Evolutionary conservation across 1,139 yeast species (phyloP).

Genomic region (Debaryomyces sp.): DNA sequence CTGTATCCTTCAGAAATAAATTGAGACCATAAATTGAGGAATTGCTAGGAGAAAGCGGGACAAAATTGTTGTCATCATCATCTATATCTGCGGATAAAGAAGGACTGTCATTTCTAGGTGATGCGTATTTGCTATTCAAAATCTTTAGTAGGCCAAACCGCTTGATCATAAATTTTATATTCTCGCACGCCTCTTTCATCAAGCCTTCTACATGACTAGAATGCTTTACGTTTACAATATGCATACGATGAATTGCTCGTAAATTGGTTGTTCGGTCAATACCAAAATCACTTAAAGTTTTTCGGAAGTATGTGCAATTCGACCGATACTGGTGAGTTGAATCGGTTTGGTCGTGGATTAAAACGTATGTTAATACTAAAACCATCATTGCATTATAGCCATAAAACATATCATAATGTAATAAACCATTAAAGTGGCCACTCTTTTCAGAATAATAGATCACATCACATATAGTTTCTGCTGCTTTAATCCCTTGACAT

Average conservation of each 20-base stretch:
- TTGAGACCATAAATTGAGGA: not conserved
- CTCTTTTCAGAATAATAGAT: slow-evolving; percentile 27
- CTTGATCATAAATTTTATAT: not conserved
- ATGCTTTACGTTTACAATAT: not conserved
- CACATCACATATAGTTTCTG: slow-evolving; percentile 34
- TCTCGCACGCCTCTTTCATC: not conserved
- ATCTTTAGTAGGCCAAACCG: not conserved
- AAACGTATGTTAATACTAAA: slow-evolving; percentile 36
- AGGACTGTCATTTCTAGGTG: not conserved
- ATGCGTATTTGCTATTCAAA: not conserved
- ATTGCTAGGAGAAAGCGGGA: not conserved
- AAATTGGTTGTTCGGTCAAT: slow-evolving; percentile 29
- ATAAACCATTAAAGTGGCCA: slow-evolving; percentile 39
- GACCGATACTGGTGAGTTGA: not conserved
- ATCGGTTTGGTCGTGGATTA: slow-evolving; percentile 25
- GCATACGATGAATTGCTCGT: slow-evolving; percentile 31
- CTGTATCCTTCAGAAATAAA: not conserved
- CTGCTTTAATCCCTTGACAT: slow-evolving; percentile 36
- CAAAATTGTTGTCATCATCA: not conserved
- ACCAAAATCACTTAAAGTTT: slow-evolving; percentile 23
- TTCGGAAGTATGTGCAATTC: slow-evolving; percentile 16
- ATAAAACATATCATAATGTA: slow-evolving; percentile 40
- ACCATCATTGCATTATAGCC: slow-evolving; percentile 42
- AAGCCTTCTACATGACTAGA: not conserved
- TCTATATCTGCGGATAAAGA: not conserved